These are phyloP conservation scores for Plenodomus lindquistii DNA, from an alignment of 2,329 filamentous ascomycete genomes.

Conservation along the genomic window DNA sequence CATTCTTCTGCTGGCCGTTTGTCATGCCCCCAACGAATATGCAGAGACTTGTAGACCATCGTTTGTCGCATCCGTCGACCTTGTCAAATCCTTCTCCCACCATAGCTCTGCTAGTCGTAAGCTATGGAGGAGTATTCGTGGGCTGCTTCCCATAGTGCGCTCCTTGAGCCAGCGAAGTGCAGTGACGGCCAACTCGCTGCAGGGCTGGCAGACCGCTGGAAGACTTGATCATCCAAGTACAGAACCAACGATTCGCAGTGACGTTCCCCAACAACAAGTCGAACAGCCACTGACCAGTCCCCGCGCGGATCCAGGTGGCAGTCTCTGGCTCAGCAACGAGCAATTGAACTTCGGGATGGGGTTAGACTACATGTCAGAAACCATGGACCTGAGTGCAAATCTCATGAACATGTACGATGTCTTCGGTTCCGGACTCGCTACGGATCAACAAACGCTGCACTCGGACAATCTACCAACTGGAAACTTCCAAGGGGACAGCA, in stretches of 20 bases:
- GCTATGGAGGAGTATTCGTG: slow-evolving; percentile 25
- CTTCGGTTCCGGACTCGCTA: slow-evolving; percentile 3
- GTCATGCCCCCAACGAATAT: slow-evolving; percentile 22
- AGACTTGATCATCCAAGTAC: too few relatives aligned
- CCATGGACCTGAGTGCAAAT: too few relatives aligned
- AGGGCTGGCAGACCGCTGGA: too few relatives aligned
- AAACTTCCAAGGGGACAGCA: background rate
- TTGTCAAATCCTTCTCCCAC: slow-evolving; percentile 24
- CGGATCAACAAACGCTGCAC: background rate
- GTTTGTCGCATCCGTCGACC: slow-evolving; percentile 21
- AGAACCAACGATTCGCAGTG: background rate
- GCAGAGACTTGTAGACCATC: slow-evolving; percentile 19
- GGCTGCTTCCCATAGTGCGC: slow-evolving; percentile 19
- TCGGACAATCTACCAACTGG: background rate
- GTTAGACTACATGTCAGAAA: too few relatives aligned
- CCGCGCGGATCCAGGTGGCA: background rate
- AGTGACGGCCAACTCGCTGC: background rate
- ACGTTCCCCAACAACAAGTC: background rate
- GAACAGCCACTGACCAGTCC: background rate
- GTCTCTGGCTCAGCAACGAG: background rate
- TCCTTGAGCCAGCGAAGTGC: slow-evolving; percentile 8
- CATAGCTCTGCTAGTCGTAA: slow-evolving; percentile 20
- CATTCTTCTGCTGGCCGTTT: slow-evolving; percentile 21
- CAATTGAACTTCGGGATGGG: too few relatives aligned
- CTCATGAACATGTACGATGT: slow-evolving; percentile 11